phyloP scores from a whole-genome alignment of 106 monocot species.

The Acanthochlamys bracteata region DNA sequence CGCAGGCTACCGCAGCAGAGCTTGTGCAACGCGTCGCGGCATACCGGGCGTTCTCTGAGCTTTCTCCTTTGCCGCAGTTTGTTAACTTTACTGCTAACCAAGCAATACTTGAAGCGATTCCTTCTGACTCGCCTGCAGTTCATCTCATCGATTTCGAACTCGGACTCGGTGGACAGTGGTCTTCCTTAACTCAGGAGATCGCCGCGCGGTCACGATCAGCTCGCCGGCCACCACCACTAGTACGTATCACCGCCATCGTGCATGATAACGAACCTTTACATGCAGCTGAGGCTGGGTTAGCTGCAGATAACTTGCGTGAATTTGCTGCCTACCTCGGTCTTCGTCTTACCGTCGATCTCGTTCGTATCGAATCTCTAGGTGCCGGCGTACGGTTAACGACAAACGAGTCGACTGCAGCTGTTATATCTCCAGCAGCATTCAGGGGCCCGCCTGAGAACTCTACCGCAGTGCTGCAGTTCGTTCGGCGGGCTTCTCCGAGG shows the following conservation, averaged over 20 bases:
- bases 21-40: conserved; percentile 56
- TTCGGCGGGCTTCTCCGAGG: conserved; percentile 26
- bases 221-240: conserved; percentile 21
- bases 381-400: conserved; percentile 19
- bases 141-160: conserved; percentile 92
- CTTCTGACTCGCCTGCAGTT: conserved; percentile 24
- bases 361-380: conserved; percentile 26
- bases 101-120: conserved; percentile 47
- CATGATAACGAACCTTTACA: conserved; percentile 26
- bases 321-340: conserved; percentile 45
- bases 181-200: conserved; percentile 81
- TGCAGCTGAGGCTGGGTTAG: conserved; percentile 36
- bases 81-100: conserved; percentile 82
- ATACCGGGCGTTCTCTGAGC: conserved; percentile 52
- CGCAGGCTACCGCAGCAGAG: conserved; percentile 35
- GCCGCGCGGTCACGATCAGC: conserved; percentile 38
- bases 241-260: conserved; percentile 69
- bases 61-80: conserved; percentile 73
- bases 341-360: conserved; percentile 37
- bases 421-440: conserved; percentile 34
- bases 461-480: conserved; percentile 30
- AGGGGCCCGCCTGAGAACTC: conserved; percentile 19
- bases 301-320: conserved; percentile 69
- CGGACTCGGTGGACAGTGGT: conserved; percentile 90
- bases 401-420: conserved; percentile 35